Percentiles rank a stretch among this genome's conserved stretches.
Evolutionary conservation across 768 basidiomycete species (phyloP).

Genomic region (Amanita jacksonii): DNA sequence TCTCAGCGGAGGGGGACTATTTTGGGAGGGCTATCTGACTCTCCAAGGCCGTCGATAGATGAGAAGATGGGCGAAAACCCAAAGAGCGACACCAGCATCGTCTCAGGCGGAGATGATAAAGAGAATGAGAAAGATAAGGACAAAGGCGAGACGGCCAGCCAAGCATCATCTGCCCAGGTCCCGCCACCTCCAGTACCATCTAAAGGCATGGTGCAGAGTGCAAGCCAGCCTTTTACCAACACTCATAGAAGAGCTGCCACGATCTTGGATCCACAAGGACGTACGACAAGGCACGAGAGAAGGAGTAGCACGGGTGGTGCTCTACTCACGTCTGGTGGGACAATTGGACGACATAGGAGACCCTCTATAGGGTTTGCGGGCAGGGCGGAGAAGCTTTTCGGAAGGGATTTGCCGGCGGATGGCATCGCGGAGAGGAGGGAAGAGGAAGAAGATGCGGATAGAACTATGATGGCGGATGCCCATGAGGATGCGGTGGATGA

Average conservation of each 20-base stretch:
- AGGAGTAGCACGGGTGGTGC: slow-evolving; percentile 71
- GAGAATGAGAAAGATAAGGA: slow-evolving; percentile 18
- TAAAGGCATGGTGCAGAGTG: slow-evolving; percentile 27
- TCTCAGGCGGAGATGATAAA: slow-evolving; percentile 15
- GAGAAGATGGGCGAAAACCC: slow-evolving; percentile 21
- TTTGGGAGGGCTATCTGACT: slow-evolving; percentile 28
- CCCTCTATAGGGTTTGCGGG: slow-evolving; percentile 60
- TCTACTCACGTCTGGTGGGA: slow-evolving; percentile 36
- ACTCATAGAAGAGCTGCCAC: slow-evolving; percentile 71
- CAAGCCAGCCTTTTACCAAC: slow-evolving; percentile 49
- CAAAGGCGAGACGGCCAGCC: slow-evolving; percentile 8
- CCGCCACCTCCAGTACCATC: slow-evolving; percentile 10
- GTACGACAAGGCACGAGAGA: slow-evolving; percentile 57
- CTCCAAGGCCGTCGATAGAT: slow-evolving; percentile 22
- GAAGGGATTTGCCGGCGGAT: too few relatives aligned
- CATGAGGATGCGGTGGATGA: slow-evolving; percentile 20
- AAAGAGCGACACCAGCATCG: too few relatives aligned
- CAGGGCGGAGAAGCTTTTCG: too few relatives aligned
- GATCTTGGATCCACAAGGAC: slow-evolving; percentile 59
- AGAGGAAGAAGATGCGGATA: slow-evolving; percentile 24
- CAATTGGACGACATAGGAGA: slow-evolving; percentile 58
- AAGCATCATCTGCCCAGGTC: too few relatives aligned
- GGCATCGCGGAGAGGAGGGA: slow-evolving; percentile 37
- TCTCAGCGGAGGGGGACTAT: slow-evolving; percentile 37
- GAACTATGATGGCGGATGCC: slow-evolving; percentile 29